A percentile compares a stretch with the other conserved stretches of the same genome.
Conservation (phyloP, 805 yeast species). For the Komagataella pseudopastoris region DNA sequence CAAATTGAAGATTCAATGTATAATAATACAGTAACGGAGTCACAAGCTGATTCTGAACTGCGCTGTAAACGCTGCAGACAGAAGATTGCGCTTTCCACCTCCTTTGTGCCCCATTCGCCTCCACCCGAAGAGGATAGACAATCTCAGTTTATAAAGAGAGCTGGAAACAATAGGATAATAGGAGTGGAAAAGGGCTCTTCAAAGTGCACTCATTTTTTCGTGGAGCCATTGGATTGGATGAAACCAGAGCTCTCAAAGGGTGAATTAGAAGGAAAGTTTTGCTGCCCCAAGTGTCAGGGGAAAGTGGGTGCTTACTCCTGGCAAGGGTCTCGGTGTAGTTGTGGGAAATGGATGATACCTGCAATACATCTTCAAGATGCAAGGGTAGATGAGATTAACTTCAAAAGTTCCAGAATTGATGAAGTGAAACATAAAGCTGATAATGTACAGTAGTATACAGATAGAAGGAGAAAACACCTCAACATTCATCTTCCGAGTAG, state of each 20-base stretch:
- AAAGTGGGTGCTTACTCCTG: constrained; percentile 90
- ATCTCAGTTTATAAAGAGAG: constrained; percentile 50
- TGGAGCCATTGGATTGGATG: constrained; percentile 94
- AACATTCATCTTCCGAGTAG: not conserved
- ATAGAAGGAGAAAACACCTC: not conserved
- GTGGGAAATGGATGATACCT: constrained; percentile 94
- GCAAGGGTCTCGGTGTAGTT: constrained; percentile 89
- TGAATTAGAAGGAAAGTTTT: constrained; percentile 74
- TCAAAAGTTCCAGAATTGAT: constrained; percentile 3
- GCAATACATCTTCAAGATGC: constrained; percentile 72
- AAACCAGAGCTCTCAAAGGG: constrained; percentile 54
- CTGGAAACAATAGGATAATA: constrained; percentile 47
- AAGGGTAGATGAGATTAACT: constrained; percentile 56
- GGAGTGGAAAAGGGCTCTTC: constrained; percentile 42
- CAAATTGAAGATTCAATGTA: constrained; percentile 6
- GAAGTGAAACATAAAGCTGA: not conserved
- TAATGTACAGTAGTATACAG: not conserved
- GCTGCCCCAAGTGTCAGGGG: constrained; percentile 71
- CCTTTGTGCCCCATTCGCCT: constrained; percentile 51
- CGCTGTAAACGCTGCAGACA: constrained; percentile 80
- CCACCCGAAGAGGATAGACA: constrained; percentile 57
- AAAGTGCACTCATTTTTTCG: constrained; percentile 71
- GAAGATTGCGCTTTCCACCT: constrained; percentile 46
- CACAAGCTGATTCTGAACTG: constrained; percentile 15
- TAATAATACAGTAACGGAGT: constrained; percentile 1